Percentiles rank a stretch among this genome's conserved stretches.
Evolutionary conservation across 2,329 filamentous ascomycete species (phyloP).

Genomic region (Fusarium luffae): DNA sequence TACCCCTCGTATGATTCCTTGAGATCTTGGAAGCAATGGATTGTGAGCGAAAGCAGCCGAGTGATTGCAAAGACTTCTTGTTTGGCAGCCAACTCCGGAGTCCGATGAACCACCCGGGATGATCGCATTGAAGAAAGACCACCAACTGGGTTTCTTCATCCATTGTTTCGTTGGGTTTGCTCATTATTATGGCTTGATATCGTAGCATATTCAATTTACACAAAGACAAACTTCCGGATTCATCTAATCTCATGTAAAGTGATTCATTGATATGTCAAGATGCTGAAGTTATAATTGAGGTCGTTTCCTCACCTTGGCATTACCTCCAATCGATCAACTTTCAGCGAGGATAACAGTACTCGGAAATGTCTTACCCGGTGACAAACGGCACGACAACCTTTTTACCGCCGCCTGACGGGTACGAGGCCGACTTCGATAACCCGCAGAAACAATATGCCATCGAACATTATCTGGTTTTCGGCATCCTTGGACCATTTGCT

Average conservation of each 20-base stretch:
- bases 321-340: fast-evolving
- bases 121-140: background rate
- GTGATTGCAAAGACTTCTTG: background rate
- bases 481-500: conserved; percentile 34
- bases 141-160: background rate
- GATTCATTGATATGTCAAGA: fast-evolving
- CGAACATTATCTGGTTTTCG: conserved; percentile 44
- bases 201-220: background rate
- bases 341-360: background rate
- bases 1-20: background rate
- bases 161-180: background rate
- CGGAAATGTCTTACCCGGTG: conserved; percentile 27
- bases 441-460: conserved; percentile 40
- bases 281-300: background rate
- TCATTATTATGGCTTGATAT: background rate
- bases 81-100: background rate
- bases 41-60: background rate
- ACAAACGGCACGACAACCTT: conserved; percentile 41
- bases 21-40: background rate
- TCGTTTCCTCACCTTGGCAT: no score
- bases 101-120: background rate
- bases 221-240: background rate
- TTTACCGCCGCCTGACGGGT: conserved; percentile 43
- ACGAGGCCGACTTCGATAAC: conserved; percentile 47
- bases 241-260: background rate